phyloP scores from a whole-genome alignment of 148 eudicot genomes.

The Chenopodium berlandieri region DNA sequence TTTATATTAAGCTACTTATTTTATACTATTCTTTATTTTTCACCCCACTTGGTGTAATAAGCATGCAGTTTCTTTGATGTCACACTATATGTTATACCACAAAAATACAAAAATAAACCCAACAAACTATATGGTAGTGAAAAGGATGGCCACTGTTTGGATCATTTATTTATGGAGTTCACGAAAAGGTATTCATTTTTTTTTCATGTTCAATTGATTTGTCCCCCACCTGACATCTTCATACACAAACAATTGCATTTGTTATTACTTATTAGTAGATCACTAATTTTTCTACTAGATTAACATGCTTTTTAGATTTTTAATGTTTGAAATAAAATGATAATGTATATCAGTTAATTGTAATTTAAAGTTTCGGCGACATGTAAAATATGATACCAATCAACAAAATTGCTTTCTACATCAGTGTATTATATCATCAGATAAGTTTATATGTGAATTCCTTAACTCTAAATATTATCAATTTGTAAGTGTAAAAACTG shows the following conservation, averaged over 20 bases:
- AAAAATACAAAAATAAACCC: slow-evolving; percentile 14
- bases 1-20: slow-evolving; percentile 1
- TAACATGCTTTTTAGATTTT: too few species aligned
- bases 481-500: too few species aligned
- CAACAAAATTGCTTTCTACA: too few species aligned
- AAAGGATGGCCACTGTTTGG: background rate
- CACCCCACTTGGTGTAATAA: slow-evolving; percentile 32
- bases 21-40: background rate
- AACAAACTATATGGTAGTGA: background rate
- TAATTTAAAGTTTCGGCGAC: too few species aligned
- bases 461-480: too few species aligned
- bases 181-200: background rate
- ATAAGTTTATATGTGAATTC: too few species aligned
- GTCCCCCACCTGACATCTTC: slow-evolving; percentile 18
- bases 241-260: background rate
- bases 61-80: slow-evolving; percentile 33
- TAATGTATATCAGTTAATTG: too few species aligned
- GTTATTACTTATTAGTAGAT: too few species aligned
- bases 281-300: too few species aligned
- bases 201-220: slow-evolving; percentile 6
- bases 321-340: too few species aligned
- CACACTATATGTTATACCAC: slow-evolving; percentile 19
- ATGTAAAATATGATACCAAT: too few species aligned
- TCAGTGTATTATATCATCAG: too few species aligned
- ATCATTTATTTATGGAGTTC: slow-evolving; percentile 9